A percentile compares a stretch with the other conserved stretches of the same genome.
phyloP scores from a whole-genome alignment of 2,329 filamentous ascomycete species.

The Neofusicoccum laricinum region DNA sequence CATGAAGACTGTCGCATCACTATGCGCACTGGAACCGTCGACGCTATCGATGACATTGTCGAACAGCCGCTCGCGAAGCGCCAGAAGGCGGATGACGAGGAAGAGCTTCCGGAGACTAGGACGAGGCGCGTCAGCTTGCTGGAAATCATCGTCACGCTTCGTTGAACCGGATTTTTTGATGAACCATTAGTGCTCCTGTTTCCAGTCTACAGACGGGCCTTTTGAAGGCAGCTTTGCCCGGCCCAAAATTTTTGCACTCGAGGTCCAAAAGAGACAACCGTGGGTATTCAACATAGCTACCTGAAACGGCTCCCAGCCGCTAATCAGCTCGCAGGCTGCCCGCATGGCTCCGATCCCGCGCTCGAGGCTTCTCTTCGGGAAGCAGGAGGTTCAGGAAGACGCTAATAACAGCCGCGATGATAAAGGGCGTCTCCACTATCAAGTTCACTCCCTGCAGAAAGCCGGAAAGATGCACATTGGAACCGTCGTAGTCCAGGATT shows the following conservation, averaged over 20 bases:
- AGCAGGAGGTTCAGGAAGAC: slow-evolving; percentile 44
- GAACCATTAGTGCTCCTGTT: too few relatives aligned
- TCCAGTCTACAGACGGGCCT: too few relatives aligned
- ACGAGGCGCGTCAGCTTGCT: slow-evolving; percentile 30
- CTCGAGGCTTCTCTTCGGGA: slow-evolving; percentile 28
- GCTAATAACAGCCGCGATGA: slow-evolving; percentile 37
- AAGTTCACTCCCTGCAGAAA: slow-evolving; percentile 43
- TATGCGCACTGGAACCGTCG: slow-evolving; percentile 61
- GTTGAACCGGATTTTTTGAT: not conserved
- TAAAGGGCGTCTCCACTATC: slow-evolving; percentile 42
- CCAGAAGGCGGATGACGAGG: slow-evolving; percentile 19
- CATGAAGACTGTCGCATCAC: slow-evolving; percentile 58
- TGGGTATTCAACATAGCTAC: not conserved
- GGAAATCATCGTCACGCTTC: slow-evolving; percentile 30
- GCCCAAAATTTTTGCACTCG: not conserved
- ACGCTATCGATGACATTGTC: slow-evolving; percentile 66
- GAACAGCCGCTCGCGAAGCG: slow-evolving; percentile 14
- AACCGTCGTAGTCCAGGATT: slow-evolving; percentile 37
- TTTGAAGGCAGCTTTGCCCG: too few relatives aligned
- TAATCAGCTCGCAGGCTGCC: slow-evolving; percentile 10
- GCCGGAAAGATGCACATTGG: slow-evolving; percentile 36
- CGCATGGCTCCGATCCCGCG: slow-evolving; percentile 2
- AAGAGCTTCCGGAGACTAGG: slow-evolving; percentile 41
- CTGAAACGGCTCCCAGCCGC: not conserved
- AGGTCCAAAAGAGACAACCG: not conserved